Conservation (phyloP, 345 rosid species). For the Melastoma malabathricum region DNA sequence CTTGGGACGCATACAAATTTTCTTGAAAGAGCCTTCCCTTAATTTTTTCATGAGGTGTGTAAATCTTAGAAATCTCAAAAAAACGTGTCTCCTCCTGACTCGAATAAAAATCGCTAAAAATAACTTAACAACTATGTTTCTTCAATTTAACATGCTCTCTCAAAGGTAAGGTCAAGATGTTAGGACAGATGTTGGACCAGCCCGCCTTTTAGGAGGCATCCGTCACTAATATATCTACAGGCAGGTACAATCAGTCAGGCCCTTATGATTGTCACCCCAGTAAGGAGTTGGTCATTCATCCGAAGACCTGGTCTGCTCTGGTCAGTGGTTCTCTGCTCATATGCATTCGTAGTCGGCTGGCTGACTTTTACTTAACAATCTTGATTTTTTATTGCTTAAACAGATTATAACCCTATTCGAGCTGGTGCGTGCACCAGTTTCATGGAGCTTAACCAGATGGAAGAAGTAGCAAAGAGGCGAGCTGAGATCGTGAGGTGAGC, state of each 20-base stretch:
- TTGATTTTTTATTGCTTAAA: neutral
- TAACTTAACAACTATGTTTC: no score
- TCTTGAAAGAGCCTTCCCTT: no score
- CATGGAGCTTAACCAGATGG: conserved; percentile 6
- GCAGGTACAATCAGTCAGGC: conserved; percentile 61
- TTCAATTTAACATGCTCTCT: no score
- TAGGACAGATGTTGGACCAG: no score
- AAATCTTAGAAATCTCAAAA: no score
- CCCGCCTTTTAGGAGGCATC: conserved; percentile 33
- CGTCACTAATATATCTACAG: conserved; percentile 47
- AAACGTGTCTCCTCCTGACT: no score
- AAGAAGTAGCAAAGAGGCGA: conserved; percentile 7
- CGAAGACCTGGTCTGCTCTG: conserved; percentile 9
- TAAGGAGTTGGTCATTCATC: conserved; percentile 7
- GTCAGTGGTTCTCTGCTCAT: neutral
- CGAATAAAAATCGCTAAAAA: no score
- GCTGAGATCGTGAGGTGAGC: conserved; percentile 7
- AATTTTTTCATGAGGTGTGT: no score
- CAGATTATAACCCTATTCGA: conserved; percentile 7
- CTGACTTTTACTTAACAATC: neutral
- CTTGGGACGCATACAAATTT: no score
- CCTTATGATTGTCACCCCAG: conserved; percentile 37
- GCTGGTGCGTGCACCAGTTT: conserved; percentile 2
- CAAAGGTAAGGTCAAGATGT: no score
- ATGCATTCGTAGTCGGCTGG: neutral